phyloP scores from a whole-genome alignment of 2,329 filamentous ascomycete genomes.

The Calonectria pseudoturangicola region DNA sequence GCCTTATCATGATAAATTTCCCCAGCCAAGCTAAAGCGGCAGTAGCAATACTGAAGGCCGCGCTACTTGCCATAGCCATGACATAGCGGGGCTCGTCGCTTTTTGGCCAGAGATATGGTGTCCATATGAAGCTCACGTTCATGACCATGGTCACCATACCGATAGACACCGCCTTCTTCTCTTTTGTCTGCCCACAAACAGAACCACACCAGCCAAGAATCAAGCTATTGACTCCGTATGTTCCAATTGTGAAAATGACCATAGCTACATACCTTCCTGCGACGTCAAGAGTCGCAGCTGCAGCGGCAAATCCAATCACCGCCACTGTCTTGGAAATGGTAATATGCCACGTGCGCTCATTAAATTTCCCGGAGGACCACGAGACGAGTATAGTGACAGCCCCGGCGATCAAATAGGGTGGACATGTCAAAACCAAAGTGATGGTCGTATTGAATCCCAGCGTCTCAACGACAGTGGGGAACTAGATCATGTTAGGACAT shows the following conservation, averaged over 20 bases:
- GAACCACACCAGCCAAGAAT: constrained; percentile 66
- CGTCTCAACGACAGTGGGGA: constrained; percentile 56
- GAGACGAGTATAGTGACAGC: constrained; percentile 50
- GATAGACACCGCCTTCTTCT: constrained; percentile 68
- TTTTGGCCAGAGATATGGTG: constrained; percentile 52
- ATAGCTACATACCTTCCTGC: constrained; percentile 57
- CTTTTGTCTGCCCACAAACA: constrained; percentile 67
- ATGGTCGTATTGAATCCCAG: constrained; percentile 55
- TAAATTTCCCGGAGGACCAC: constrained; percentile 65
- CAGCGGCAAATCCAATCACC: constrained; percentile 54
- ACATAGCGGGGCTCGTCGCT: constrained; percentile 51
- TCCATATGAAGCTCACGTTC: constrained; percentile 55
- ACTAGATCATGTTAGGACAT: constrained; percentile 37
- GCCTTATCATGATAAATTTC: constrained; percentile 58
- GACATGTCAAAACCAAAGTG: constrained; percentile 59
- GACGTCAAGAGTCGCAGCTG: constrained; percentile 51
- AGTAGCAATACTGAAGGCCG: constrained; percentile 59
- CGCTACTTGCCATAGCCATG: constrained; percentile 50
- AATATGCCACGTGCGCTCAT: constrained; percentile 70
- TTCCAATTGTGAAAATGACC: constrained; percentile 62
- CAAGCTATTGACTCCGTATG: constrained; percentile 66
- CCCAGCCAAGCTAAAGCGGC: constrained; percentile 63
- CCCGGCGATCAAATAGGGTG: constrained; percentile 66
- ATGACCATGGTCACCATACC: constrained; percentile 57
- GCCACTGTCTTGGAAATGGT: constrained; percentile 64